Evolutionary conservation across 305 asterid genomes (phyloP).

Genomic region (Fraxinus albicans): DNA sequence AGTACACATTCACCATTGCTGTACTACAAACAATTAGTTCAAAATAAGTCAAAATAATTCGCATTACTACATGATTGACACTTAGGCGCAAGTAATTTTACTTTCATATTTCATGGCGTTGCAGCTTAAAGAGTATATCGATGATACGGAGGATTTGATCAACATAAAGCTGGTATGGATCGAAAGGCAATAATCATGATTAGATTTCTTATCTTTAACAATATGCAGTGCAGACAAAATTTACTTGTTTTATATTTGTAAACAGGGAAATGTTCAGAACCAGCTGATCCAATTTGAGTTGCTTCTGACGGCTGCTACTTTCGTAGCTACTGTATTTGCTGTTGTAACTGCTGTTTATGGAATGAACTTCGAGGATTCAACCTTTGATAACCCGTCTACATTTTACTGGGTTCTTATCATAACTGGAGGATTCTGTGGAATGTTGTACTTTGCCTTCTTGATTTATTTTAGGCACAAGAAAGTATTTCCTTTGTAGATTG

Average conservation of each 20-base stretch:
- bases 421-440: constrained; percentile 57
- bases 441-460: constrained; percentile 56
- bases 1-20: not conserved
- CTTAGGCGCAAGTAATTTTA: not conserved
- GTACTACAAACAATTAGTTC: not conserved
- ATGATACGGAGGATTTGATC: constrained; percentile 96
- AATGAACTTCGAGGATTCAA: constrained; percentile 71
- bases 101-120: constrained; percentile 16
- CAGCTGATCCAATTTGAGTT: constrained; percentile 88
- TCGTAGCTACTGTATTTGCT: constrained; percentile 75
- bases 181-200: not conserved
- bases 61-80: constrained; percentile 9
- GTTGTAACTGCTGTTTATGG: constrained; percentile 95
- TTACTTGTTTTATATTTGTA: constrained; percentile 10
- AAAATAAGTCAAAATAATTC: not conserved
- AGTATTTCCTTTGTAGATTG: constrained; percentile 60
- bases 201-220: not conserved
- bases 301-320: constrained; percentile 94
- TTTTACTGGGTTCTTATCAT: constrained; percentile 76
- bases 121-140: constrained; percentile 98
- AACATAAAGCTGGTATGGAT: constrained; percentile 82
- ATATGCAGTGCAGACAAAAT: not conserved
- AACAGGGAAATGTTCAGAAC: constrained; percentile 95
- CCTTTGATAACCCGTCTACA: constrained; percentile 58
- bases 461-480: constrained; percentile 82